Evolutionary conservation across 75 land plant species (phyloP).

Genomic region (Pseudotsuga menziesii): DNA sequence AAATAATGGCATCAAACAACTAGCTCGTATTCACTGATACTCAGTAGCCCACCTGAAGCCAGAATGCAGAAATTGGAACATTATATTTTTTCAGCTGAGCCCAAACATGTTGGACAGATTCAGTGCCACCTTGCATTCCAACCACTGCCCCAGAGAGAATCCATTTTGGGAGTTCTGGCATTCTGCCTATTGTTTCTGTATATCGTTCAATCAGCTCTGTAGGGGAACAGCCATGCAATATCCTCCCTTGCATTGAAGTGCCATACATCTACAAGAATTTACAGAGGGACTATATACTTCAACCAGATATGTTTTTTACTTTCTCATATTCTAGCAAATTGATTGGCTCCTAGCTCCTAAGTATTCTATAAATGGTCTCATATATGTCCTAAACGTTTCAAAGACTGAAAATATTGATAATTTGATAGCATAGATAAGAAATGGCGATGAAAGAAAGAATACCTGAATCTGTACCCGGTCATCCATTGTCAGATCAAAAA

Average conservation of each 20-base stretch:
- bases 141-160: constrained; percentile 82
- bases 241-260: constrained; percentile 50
- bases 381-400: too few relatives aligned
- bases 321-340: too few relatives aligned
- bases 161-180: constrained; percentile 85
- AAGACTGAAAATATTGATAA: too few relatives aligned
- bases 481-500: constrained; percentile 65
- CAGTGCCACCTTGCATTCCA: constrained; percentile 97
- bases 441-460: neutral
- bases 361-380: too few relatives aligned
- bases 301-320: too few relatives aligned
- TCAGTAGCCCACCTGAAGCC: constrained; percentile 66
- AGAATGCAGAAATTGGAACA: constrained; percentile 87
- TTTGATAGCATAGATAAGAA: too few relatives aligned
- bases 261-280: constrained; percentile 47
- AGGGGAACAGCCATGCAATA: constrained; percentile 73
- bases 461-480: constrained; percentile 89
- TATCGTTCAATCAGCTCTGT: constrained; percentile 59
- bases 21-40: too few relatives aligned
- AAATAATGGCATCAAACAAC: too few relatives aligned
- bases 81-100: constrained; percentile 38
- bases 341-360: too few relatives aligned
- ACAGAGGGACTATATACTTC: neutral
- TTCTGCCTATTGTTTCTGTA: constrained; percentile 78
- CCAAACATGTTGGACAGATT: constrained; percentile 59